Evolutionary conservation across 345 rosid species (phyloP), one percentile per base, ranked within the genome.

Genomic region (Sapria himalayana): DNA sequence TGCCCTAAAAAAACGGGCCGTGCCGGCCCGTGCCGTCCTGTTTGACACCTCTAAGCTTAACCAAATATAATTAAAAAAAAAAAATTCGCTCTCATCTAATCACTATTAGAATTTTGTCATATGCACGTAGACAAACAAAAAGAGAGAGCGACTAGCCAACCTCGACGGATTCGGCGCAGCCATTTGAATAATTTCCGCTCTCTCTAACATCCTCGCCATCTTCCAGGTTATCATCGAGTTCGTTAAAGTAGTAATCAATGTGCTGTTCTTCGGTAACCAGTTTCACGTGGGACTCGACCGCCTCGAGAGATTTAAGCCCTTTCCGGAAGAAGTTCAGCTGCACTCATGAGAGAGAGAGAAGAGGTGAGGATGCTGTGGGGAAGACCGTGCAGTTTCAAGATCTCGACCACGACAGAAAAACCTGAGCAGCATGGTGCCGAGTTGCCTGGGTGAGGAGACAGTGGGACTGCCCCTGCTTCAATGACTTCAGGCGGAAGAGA

Each of bases 401-500:
- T n/a, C n/a, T n/a, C n/a, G n/a, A n/a, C n/a, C n/a, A n/a, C n/a
- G n/a, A n/a, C 31, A 37, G 42, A 29, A 43, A 49, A 48, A 91
- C 99, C 89, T 91, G 99, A 51, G 99, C 95, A 39, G 93, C 78
- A 58, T 91, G 92, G 61, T 91, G 99, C 33, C 82, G 93, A 31
- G 79, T 76, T 44, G 81, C 92, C 62, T 84, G 99, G 13, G 92
- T 84, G 11, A 91, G 71, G 52, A 91, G 84, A 64, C 95, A 82
- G 41, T 92, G 71, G 35, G 73, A 68, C 58, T 80, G 95, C 38
- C 93, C 93, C 67, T 75, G 86, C 54, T 91, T 84, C 51, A 91
- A 71, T 14, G 99, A 91, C 61, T 84, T 91, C 61, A 84, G 40
- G 29, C 99, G 72, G 37, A 91, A 91, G 43, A 71, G 74, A 45